Base-by-base conservation (phyloP, 768 basidiomycete genomes). In the Suillus fuscotomentosus region DNA sequence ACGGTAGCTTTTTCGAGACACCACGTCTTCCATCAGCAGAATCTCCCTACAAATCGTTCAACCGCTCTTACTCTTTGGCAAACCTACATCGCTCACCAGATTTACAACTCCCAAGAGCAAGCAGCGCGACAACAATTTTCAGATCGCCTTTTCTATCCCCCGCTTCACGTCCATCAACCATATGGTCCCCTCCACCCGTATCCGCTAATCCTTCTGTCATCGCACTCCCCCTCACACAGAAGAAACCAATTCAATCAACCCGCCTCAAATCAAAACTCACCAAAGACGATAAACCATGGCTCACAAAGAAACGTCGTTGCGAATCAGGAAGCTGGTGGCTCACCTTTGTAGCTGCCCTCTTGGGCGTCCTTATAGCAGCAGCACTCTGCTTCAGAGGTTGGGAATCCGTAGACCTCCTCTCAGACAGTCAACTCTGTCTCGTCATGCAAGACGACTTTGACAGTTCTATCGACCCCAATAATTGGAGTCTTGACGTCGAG, bases 121-220 rank as follows among this genome's bases (percentile, higher is more conserved):
- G 73, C 61, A 82, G 79, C 24, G 75, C 79, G 1, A 82, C 81
- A 45, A 82, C 81, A 6, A 66, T 75, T 11, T 91, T 92, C 79
- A 85, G 90, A 31, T 78, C 84, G 0, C 88, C 90, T 1, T 90
- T 90, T 77, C 84, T 90, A 61, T 84, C 88, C 4, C 90, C 90
- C 0, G 82, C 88, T 1, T 88, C 87, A 1, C 82, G 89, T n/a
- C 88, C 88, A 0, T 76, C 82, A 5, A 80, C 83, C 15, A 68
- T 88, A 0, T 90, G 89, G 89, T 79, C 84, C 0, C 88, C 89
- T 10, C 86, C 88, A 1, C 68, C 66, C 36, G 65, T 65, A 69
- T 74, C 69, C 14, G 72, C 63, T 27, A 73, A 78, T 41, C 74
- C 67, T 64, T 72, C 73, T 22, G 68, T 70, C 1, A 69, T 67